Evolutionary conservation across 2,329 filamentous ascomycete genomes (phyloP), one percentile per base, ranked within the genome.

Genomic region (Aspergillus alliaceus): DNA sequence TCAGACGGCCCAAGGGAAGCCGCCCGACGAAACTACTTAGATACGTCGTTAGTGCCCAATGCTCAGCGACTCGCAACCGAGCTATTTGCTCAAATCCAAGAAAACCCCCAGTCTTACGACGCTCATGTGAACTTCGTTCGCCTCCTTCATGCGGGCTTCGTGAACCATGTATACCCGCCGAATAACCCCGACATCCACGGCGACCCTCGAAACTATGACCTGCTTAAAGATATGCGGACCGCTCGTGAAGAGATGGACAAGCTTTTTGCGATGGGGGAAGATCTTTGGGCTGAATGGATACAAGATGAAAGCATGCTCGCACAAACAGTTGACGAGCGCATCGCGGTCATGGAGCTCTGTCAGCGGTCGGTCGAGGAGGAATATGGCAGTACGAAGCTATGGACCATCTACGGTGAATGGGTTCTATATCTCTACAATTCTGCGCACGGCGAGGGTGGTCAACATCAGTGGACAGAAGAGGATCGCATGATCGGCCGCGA

Each of bases 371-470:
- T 86, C 2, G 76, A 80, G 35, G 85, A 88, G 58, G 86, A 88
- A 66, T 83, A 82, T 44, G 81, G 81, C 51, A 87, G 85, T 59
- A 80, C 82, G 11, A 83, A 80, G 57, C 71, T 88, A 6, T 88
- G 86, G 86, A 73, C 76, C n/a, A 77, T 82, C 9, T 88, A 86
- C 64, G 84, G 82, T 22, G 82, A 87, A 58, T 88, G 84, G 78
- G 77, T 87, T 59, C 74, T 81, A 34, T 77, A 82, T 55, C 79
- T 85, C 27, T 83, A 86, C 64, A 79, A 79, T 27, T 79, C 82
- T 51, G 81, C 73, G 72, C 50, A 79, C 76, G 70, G 77, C 72
- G 61, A 74, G 73, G 50, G 71, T 67, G 62, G 64, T 34, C 66
- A 71, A 53, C 64, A 70, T 55, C 67, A 71, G 24, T 75, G 75